These are phyloP conservation scores for Collariella sp. DNA, from an alignment of 495 filamentous ascomycete species.

Conservation along the genomic window DNA sequence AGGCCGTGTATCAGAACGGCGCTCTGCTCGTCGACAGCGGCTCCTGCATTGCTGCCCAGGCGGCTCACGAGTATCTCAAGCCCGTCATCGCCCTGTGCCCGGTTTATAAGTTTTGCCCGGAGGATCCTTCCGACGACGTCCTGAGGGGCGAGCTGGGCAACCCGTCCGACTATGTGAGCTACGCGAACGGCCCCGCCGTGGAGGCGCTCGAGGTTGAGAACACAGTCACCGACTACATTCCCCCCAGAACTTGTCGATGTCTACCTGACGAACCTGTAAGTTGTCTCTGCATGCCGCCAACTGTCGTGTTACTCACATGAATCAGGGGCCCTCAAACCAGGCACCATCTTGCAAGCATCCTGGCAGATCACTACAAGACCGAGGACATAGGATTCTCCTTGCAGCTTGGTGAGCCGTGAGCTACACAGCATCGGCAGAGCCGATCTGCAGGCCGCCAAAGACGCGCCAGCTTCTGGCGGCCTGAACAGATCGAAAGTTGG, in stretches of 20 bases:
- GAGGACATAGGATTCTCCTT: constrained; percentile 66
- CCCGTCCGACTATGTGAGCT: constrained; percentile 61
- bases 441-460: neutral
- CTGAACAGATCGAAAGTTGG: constrained; percentile 3
- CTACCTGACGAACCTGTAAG: constrained; percentile 90
- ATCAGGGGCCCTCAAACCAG: constrained; percentile 68
- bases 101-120: constrained; percentile 83
- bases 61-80: constrained; percentile 68
- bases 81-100: constrained; percentile 78
- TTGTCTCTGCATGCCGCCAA: constrained; percentile 10
- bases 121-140: constrained; percentile 72
- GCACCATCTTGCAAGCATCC: constrained; percentile 70
- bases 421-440: neutral
- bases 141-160: constrained; percentile 75
- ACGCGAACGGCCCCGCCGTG: constrained; percentile 64
- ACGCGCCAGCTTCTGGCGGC: constrained; percentile 17
- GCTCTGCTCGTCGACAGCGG: constrained; percentile 73
- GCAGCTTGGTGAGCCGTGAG: constrained; percentile 17
- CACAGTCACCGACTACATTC: constrained; percentile 74
- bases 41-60: constrained; percentile 67
- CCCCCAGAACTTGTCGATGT: constrained; percentile 73
- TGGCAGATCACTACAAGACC: constrained; percentile 75
- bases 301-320: constrained; percentile 23
- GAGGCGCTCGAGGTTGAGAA: constrained; percentile 71
- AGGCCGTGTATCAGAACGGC: constrained; percentile 78